phyloP scores from a whole-genome alignment of 495 filamentous ascomycete species.

The Talaromyces proteolyticus region DNA sequence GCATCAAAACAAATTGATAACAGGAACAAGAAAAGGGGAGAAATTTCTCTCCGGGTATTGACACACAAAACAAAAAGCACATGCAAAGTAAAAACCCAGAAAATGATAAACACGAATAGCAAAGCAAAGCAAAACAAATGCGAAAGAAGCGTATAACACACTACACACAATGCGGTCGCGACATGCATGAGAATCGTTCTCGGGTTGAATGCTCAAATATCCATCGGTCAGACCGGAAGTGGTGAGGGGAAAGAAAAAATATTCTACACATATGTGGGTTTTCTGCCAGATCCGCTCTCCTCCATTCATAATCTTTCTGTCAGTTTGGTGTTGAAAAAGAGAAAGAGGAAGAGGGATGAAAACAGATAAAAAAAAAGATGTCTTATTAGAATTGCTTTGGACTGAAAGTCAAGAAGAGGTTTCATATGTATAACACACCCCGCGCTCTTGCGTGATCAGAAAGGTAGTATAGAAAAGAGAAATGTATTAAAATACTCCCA shows the following conservation, averaged over 20 bases:
- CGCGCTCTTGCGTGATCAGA: not conserved
- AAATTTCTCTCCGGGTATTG: constrained; percentile 25
- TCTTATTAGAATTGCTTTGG: not conserved
- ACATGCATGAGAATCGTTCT: too few species aligned
- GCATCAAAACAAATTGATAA: not conserved
- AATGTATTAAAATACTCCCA: not conserved
- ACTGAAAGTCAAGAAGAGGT: not conserved
- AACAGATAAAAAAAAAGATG: not conserved
- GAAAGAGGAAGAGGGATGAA: not conserved
- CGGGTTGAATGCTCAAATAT: too few species aligned
- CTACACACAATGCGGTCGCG: not conserved
- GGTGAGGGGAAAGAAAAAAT: too few species aligned
- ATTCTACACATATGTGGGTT: too few species aligned
- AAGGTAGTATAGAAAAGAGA: not conserved
- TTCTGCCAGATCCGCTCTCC: too few species aligned
- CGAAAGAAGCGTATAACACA: not conserved
- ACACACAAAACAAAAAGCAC: constrained; percentile 22
- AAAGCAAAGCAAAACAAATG: constrained; percentile 5
- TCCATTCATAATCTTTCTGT: too few species aligned
- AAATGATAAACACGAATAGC: constrained; percentile 10
- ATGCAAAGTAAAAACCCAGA: constrained; percentile 8
- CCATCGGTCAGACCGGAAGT: too few species aligned
- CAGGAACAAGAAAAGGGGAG: constrained; percentile 9
- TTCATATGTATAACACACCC: not conserved
- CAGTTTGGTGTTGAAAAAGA: too few species aligned